These are phyloP conservation scores for Aphelidium insulamus DNA, from an alignment of 371 early-diverging fungal genomes.

Conservation along the genomic window DNA sequence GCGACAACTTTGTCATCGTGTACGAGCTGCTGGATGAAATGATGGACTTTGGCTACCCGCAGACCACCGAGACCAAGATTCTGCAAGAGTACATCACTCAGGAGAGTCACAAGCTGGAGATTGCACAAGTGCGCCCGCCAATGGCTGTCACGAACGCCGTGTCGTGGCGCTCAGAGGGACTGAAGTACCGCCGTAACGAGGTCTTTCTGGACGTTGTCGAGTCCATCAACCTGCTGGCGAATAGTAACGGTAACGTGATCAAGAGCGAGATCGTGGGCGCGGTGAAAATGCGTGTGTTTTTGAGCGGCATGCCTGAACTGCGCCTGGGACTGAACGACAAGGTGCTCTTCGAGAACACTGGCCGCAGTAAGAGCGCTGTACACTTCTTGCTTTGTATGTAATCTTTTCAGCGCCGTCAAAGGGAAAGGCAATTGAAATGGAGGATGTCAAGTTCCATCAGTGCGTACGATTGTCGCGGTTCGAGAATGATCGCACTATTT, in stretches of 20 bases:
- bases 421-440: constrained; percentile 94
- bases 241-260: constrained; percentile 82
- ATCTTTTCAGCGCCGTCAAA: constrained; percentile 22
- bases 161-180: constrained; percentile 91
- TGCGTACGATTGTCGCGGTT: constrained; percentile 89
- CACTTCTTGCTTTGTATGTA: neutral
- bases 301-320: constrained; percentile 96
- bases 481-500: constrained; percentile 90
- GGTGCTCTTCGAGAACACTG: constrained; percentile 89
- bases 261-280: constrained; percentile 87
- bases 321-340: constrained; percentile 94
- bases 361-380: constrained; percentile 32
- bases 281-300: constrained; percentile 86
- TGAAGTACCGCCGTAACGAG: constrained; percentile 94
- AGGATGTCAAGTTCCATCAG: constrained; percentile 97
- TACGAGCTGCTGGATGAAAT: constrained; percentile 97
- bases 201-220: constrained; percentile 95
- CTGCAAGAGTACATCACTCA: constrained; percentile 96
- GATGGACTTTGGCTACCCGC: constrained; percentile 98
- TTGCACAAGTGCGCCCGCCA: constrained; percentile 59
- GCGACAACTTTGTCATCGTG: constrained; percentile 85
- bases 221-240: constrained; percentile 86
- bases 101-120: constrained; percentile 82
- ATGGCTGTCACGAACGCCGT: constrained; percentile 95
- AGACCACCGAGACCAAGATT: constrained; percentile 92